Evolutionary conservation across 78 protist genomes (phyloP), one percentile per base, ranked within the genome.

Genomic region (Dictyostelium citrinum): DNA sequence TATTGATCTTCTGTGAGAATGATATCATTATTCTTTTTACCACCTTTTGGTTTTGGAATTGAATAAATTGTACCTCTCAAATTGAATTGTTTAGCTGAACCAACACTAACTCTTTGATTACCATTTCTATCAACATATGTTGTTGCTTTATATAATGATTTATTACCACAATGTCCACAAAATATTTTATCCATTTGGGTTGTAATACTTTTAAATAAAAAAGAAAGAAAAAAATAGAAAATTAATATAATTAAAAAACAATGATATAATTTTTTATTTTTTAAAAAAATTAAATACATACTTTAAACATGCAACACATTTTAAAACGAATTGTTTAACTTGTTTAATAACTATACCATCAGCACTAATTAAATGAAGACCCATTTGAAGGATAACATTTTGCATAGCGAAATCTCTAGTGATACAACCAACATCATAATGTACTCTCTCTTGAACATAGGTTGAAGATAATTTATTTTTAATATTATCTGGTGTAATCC

Each of bases 371-470:
- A 98, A 79, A 37, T 74, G 61, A 31, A 98, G 51, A 71, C 96
- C 96, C 85, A 96, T 96, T 55, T 97, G 98, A 43, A 97, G 41
- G 49, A 96, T 94, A 58, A 96, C 98, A 84, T 97, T 97, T 90
- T 91, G 97, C 97, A 97, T 96, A 17, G 99, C 90, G 45, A 90
- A 96, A 80, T 98, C 99, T n/a, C 84, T 90, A 31, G 99, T 96
- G 60, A 96, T 81, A 72, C 97, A 97, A 68, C 68, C 84, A 22
- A 91, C 95, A 41, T 67, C 67, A 17, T n/a, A 90, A 12, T 46
- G 91, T 14, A 35, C 33, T 46, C 43, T 37, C 16, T 67, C 55
- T 6, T 45, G 14, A 46, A 41, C 64, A 35, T 64, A 27, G 1
- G 41, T 61, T 9, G 58, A 24, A 29, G 33, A 24, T 43, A 96